Evolutionary conservation across 345 rosid genomes (phyloP).

Genomic region (Populus euphratica): DNA sequence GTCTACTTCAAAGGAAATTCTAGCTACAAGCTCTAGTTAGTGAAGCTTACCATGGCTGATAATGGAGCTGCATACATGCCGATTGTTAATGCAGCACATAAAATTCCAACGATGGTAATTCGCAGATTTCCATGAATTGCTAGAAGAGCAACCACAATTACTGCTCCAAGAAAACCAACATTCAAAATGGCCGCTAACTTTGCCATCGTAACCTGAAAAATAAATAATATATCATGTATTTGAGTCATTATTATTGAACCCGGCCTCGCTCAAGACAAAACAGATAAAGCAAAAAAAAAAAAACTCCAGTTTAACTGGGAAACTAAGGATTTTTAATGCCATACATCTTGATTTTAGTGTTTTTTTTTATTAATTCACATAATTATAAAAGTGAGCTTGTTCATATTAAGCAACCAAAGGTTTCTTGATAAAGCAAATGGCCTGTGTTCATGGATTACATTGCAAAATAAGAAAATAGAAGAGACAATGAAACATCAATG

Average conservation of each 20-base stretch:
- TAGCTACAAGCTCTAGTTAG: background rate
- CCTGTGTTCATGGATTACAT: background rate
- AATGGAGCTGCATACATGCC: slow-evolving; percentile 68
- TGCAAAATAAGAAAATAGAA: background rate
- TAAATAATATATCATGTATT: too few species aligned
- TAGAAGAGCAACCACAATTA: background rate
- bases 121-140: background rate
- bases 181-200: too few species aligned
- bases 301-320: too few species aligned
- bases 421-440: background rate
- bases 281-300: too few species aligned
- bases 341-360: too few species aligned
- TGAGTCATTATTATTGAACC: too few species aligned
- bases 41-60: slow-evolving; percentile 54
- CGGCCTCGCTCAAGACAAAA: too few species aligned
- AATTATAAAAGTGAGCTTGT: too few species aligned
- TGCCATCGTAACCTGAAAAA: too few species aligned
- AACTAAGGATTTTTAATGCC: too few species aligned
- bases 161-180: background rate
- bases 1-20: background rate
- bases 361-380: too few species aligned
- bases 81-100: slow-evolving; percentile 36
- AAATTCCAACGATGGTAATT: slow-evolving; percentile 37
- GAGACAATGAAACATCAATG: background rate
- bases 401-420: too few species aligned